Conservation (phyloP, 371 early-diverging fungal genomes). For the Zychaea mexicana region DNA sequence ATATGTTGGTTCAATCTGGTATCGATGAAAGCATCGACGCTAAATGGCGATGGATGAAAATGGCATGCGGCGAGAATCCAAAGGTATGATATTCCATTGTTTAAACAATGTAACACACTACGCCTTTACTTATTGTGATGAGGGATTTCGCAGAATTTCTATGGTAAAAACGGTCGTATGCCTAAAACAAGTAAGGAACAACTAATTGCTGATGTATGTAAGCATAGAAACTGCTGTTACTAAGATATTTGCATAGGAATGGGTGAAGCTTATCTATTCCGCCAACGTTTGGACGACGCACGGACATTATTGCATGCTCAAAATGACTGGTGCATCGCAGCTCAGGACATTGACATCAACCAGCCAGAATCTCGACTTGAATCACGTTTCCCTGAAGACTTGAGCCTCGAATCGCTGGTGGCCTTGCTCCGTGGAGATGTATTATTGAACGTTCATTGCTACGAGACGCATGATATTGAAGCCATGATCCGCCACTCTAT, state of each 20-base stretch:
- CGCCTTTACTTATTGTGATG: neutral
- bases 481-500: slow-evolving; percentile 74
- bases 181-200: slow-evolving; percentile 29
- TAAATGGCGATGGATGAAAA: slow-evolving; percentile 75
- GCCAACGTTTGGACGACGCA: slow-evolving; percentile 65
- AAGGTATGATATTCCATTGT: slow-evolving; percentile 31
- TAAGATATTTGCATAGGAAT: no score
- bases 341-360: slow-evolving; percentile 18
- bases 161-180: slow-evolving; percentile 26
- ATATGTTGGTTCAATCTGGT: slow-evolving; percentile 65
- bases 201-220: neutral
- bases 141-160: neutral
- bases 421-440: slow-evolving; percentile 76
- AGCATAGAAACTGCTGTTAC: no score
- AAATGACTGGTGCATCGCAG: slow-evolving; percentile 81
- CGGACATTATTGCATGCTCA: slow-evolving; percentile 52
- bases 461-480: slow-evolving; percentile 71
- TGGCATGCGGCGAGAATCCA: slow-evolving; percentile 84
- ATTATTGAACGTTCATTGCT: slow-evolving; percentile 75
- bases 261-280: slow-evolving; percentile 74
- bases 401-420: slow-evolving; percentile 62
- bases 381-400: slow-evolving; percentile 65
- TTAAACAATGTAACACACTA: neutral
- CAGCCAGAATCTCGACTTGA: slow-evolving; percentile 25
- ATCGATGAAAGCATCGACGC: slow-evolving; percentile 24